Evolutionary conservation across 2,329 filamentous ascomycete genomes (phyloP), one percentile per base, ranked within the genome.

Genomic region (Catunica adiposa): DNA sequence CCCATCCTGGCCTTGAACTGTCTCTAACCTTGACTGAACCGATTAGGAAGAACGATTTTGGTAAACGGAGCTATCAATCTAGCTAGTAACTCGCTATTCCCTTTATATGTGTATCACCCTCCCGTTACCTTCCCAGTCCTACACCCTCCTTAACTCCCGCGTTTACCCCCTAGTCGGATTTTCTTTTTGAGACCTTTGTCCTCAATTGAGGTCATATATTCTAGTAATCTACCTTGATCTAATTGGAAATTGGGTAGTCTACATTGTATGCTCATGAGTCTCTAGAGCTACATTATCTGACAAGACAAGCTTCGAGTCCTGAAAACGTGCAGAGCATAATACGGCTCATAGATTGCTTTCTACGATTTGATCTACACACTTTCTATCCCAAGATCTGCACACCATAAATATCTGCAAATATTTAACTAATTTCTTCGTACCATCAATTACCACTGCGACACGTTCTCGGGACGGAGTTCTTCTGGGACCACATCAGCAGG

Each of bases 101-200:
- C 44, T 48, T 48, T 48, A 48, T 48, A 48, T 48, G 44, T 48
- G 20, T 26, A 48, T 25, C 44, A 48, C 44, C 44, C 22, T 48
- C 44, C 44, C 44, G 44, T 22, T 7, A 48, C 22, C 23, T 48
- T n/a, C 42, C 42, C 17, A 46, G 22, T 17, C 15, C 42, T 20
- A 20, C 42, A 46, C 42, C n/a, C 14, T 14, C 26, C 22, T 29
- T 22, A 48, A 48, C 22, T 48, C 44, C 44, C 22, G 22, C 23
- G 22, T 20, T 9, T 26, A 48, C 44, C 22, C 42, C 44, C 44
- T 48, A 48, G 20, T 26, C 44, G 44, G 26, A 25, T 25, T 8
- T 46, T 46, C 22, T 48, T 48, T 48, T 48, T 25, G 3, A 14
- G 22, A 20, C 22, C 23, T 48, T 48, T 48, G 8, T 48, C 44